These are phyloP conservation scores for Cytospora paraplurivora DNA, from an alignment of 2,329 filamentous ascomycete species.

Conservation along the genomic window DNA sequence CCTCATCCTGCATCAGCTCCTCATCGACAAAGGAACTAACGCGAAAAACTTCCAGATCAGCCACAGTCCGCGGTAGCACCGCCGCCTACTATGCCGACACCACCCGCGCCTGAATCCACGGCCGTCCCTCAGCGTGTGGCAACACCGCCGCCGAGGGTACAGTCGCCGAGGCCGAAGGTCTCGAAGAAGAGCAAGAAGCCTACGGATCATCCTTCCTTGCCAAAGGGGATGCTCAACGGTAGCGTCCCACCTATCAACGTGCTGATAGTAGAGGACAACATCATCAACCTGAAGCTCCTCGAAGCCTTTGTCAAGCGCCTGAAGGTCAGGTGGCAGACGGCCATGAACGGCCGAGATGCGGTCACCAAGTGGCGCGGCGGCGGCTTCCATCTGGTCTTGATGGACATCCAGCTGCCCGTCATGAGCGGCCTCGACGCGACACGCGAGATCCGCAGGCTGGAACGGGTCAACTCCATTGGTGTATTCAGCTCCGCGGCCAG, in stretches of 20 bases:
- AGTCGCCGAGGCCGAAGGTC: conserved; percentile 52
- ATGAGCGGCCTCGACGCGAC: conserved; percentile 97
- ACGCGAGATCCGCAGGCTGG: conserved; percentile 86
- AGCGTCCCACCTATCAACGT: conserved; percentile 95
- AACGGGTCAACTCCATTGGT: conserved; percentile 88
- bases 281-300: conserved; percentile 91
- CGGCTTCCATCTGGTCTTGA: conserved; percentile 93
- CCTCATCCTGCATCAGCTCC: conserved; percentile 41
- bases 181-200: conserved; percentile 58
- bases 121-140: conserved; percentile 52
- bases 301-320: conserved; percentile 95
- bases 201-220: conserved; percentile 49
- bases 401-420: conserved; percentile 97
- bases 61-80: conserved; percentile 43
- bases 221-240: conserved; percentile 71
- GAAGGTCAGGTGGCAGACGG: conserved; percentile 96
- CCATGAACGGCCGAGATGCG: conserved; percentile 91
- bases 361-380: conserved; percentile 91
- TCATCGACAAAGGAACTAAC: conserved; percentile 59
- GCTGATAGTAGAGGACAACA: conserved; percentile 96
- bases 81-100: conserved; percentile 45
- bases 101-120: conserved; percentile 45
- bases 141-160: conserved; percentile 52
- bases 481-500: conserved; percentile 73
- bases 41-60: conserved; percentile 58